phyloP scores from a whole-genome alignment of 495 filamentous ascomycete species.

The Cairneyella variabilis region DNA sequence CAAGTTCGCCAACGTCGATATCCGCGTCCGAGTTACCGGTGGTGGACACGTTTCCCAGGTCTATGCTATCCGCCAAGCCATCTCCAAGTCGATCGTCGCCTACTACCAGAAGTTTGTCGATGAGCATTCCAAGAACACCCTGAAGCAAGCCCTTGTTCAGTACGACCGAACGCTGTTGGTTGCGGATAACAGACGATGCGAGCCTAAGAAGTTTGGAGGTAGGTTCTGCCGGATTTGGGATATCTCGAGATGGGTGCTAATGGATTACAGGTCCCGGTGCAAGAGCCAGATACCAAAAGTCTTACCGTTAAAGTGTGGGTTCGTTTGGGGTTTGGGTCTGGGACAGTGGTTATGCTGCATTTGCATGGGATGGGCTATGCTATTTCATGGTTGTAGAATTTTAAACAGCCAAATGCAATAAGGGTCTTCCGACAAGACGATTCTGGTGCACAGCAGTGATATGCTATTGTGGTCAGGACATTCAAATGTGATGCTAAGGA shows the following conservation, averaged over 20 bases:
- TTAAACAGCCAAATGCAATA: slow-evolving; percentile 26
- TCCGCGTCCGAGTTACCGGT: slow-evolving; percentile 92
- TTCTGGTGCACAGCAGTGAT: neutral
- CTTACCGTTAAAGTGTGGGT: slow-evolving; percentile 52
- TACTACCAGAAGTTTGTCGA: slow-evolving; percentile 99
- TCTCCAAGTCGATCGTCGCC: slow-evolving; percentile 95
- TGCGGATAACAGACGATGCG: slow-evolving; percentile 91
- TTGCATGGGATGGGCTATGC: slow-evolving; percentile 28
- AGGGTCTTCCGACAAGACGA: slow-evolving; percentile 15
- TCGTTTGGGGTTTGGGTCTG: slow-evolving; percentile 18
- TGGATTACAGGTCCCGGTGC: slow-evolving; percentile 69
- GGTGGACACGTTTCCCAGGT: slow-evolving; percentile 98
- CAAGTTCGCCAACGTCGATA: slow-evolving; percentile 95
- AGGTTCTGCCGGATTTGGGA: slow-evolving; percentile 29
- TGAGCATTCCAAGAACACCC: slow-evolving; percentile 98
- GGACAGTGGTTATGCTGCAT: slow-evolving; percentile 28
- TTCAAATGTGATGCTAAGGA: too few species aligned
- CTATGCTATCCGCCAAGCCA: slow-evolving; percentile 98
- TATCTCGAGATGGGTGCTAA: slow-evolving; percentile 25
- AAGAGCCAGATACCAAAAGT: slow-evolving; percentile 92
- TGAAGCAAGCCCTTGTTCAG: slow-evolving; percentile 89
- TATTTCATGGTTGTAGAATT: slow-evolving; percentile 26
- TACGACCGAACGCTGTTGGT: slow-evolving; percentile 97
- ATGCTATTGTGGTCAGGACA: too few species aligned
- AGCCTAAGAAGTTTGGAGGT: slow-evolving; percentile 81